Evolutionary conservation across 2,329 filamentous ascomycete genomes (phyloP).

Genomic region (Plenodomus biglobosus): DNA sequence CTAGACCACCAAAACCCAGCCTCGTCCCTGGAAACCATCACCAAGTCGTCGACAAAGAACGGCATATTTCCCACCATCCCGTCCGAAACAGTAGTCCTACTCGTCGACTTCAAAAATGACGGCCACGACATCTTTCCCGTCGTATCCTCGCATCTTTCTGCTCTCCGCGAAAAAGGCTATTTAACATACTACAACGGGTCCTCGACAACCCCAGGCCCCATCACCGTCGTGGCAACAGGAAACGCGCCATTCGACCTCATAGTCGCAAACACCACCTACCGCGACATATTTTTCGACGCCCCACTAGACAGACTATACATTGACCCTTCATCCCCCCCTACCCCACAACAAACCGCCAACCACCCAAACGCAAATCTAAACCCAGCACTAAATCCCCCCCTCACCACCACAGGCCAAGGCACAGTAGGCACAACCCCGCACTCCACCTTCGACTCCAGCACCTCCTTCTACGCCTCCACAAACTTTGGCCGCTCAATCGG

Average conservation of each 20-base stretch:
- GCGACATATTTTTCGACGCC: slow-evolving; percentile 60
- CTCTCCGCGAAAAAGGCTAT: slow-evolving; percentile 53
- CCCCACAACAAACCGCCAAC: neutral
- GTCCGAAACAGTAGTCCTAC: slow-evolving; percentile 52
- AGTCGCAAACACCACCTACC: slow-evolving; percentile 50
- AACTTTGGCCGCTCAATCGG: slow-evolving; percentile 60
- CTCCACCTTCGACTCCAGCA: slow-evolving; percentile 49
- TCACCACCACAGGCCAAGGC: slow-evolving; percentile 51
- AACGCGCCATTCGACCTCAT: slow-evolving; percentile 55
- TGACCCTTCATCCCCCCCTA: slow-evolving; percentile 1
- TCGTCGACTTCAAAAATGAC: slow-evolving; percentile 55
- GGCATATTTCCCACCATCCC: slow-evolving; percentile 57
- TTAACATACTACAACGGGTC: slow-evolving; percentile 55
- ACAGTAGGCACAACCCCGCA: slow-evolving; percentile 44
- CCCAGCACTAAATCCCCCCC: neutral
- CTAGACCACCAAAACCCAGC: slow-evolving; percentile 54
- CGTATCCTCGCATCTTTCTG: slow-evolving; percentile 47
- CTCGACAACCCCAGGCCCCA: slow-evolving; percentile 45
- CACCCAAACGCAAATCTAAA: neutral
- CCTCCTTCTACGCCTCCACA: slow-evolving; percentile 68
- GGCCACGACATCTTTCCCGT: slow-evolving; percentile 42
- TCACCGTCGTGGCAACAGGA: slow-evolving; percentile 58
- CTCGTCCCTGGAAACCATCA: slow-evolving; percentile 36
- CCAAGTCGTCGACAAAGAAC: too few relatives aligned
- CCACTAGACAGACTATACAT: slow-evolving; percentile 47